phyloP scores from a whole-genome alignment of 305 asterid species.

The Rubia tinctorum region DNA sequence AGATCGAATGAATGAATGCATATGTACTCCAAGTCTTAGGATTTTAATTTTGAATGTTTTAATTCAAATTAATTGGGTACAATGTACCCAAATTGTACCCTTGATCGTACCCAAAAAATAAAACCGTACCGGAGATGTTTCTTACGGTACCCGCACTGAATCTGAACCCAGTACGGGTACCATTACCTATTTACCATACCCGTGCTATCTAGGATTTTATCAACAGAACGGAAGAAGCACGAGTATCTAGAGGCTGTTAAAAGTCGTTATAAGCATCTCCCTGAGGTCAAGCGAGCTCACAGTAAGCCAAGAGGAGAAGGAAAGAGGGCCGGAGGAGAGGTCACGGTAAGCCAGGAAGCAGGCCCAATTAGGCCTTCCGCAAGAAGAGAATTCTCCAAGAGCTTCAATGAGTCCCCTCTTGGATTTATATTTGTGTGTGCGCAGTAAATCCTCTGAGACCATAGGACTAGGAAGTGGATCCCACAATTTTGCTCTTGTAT shows the following conservation, averaged over 20 bases:
- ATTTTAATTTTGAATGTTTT: no score
- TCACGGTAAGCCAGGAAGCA: conserved; percentile 91
- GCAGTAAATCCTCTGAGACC: neutral
- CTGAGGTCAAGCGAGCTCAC: conserved; percentile 82
- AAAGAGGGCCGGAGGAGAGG: conserved; percentile 74
- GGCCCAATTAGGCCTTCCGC: conserved; percentile 49
- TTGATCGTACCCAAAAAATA: no score
- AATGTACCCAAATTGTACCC: no score
- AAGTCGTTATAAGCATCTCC: conserved; percentile 93
- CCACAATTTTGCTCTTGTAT: conserved; percentile 5
- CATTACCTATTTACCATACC: no score
- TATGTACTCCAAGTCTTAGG: no score
- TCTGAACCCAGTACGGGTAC: no score
- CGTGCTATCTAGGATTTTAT: no score
- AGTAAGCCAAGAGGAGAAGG: no score
- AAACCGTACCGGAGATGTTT: no score
- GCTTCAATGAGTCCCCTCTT: conserved; percentile 46
- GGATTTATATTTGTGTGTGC: neutral
- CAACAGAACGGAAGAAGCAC: conserved; percentile 85
- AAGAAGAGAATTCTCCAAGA: conserved; percentile 62
- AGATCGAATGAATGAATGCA: no score
- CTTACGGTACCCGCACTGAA: no score
- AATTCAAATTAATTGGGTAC: no score
- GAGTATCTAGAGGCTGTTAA: conserved; percentile 81
- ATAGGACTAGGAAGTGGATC: neutral